Evolutionary conservation across 1,284 basidiomycete genomes (phyloP).

Genomic region (Sphagnurus paluster): DNA sequence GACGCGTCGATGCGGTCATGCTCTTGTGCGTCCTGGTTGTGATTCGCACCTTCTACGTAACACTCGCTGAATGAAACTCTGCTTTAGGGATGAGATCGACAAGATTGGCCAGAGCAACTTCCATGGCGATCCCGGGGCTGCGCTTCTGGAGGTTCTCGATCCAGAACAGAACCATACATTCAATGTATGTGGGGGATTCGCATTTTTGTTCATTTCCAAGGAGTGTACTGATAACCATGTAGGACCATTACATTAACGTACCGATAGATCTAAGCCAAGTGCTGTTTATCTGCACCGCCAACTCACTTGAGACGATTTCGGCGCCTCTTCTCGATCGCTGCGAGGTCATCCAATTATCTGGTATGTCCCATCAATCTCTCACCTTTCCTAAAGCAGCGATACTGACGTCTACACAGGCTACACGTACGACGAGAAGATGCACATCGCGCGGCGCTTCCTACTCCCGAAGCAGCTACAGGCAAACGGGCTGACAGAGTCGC

Average conservation of each 20-base stretch:
- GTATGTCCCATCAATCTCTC: constrained; percentile 33
- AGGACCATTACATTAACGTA: constrained; percentile 92
- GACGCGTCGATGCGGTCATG: constrained; percentile 77
- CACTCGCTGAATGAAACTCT: constrained; percentile 2
- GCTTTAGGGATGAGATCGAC: constrained; percentile 77
- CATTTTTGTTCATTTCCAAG: background rate
- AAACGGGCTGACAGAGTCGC: constrained; percentile 61
- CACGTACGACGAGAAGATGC: constrained; percentile 88
- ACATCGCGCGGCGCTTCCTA: constrained; percentile 84
- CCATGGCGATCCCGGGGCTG: constrained; percentile 88
- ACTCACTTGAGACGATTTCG: constrained; percentile 85
- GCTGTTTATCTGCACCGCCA: constrained; percentile 89
- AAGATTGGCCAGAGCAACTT: constrained; percentile 85
- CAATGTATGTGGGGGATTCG: constrained; percentile 52
- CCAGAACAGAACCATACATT: constrained; percentile 91
- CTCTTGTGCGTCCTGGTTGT: constrained; percentile 57
- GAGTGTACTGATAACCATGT: background rate
- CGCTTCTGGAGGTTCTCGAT: constrained; percentile 87
- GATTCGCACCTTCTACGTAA: background rate
- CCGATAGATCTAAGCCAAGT: constrained; percentile 88
- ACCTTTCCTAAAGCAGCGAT: background rate
- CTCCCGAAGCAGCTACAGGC: constrained; percentile 81
- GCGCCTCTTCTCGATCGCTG: constrained; percentile 79
- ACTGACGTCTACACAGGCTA: constrained; percentile 54
- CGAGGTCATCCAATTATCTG: constrained; percentile 70